Evolutionary conservation across 805 yeast genomes (phyloP).

Genomic region (Ogataea trehaloabstinens): DNA sequence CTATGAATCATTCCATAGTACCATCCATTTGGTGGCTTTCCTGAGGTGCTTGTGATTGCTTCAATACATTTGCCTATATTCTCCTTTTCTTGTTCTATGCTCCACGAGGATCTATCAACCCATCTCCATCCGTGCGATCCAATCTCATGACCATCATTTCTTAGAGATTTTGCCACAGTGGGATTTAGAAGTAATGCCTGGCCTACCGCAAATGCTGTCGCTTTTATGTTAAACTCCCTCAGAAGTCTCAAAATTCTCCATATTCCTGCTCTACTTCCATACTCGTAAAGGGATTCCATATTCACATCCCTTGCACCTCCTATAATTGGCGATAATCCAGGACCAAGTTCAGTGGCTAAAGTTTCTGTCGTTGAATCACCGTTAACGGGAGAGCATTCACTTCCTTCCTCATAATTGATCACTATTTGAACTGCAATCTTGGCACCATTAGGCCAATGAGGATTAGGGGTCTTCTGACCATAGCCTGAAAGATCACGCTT

Average conservation of each 20-base stretch:
- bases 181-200: constrained; percentile 35
- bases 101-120: constrained; percentile 31
- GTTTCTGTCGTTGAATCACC: constrained; percentile 17
- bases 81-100: constrained; percentile 34
- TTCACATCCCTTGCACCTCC: constrained; percentile 17
- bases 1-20: constrained; percentile 31
- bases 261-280: constrained; percentile 19
- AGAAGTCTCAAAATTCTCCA: constrained; percentile 30
- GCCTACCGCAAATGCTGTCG: constrained; percentile 39
- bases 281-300: constrained; percentile 17
- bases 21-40: constrained; percentile 36
- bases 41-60: constrained; percentile 30
- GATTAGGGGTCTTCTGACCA: constrained; percentile 23
- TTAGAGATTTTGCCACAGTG: constrained; percentile 33
- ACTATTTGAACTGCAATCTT: constrained; percentile 26
- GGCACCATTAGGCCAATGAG: constrained; percentile 24
- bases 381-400: constrained; percentile 19
- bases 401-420: constrained; percentile 30
- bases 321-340: constrained; percentile 11
- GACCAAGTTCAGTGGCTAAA: constrained; percentile 17
- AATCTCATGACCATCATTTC: constrained; percentile 37
- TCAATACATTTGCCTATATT: constrained; percentile 29
- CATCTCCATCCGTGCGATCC: constrained; percentile 39
- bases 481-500: constrained; percentile 20
- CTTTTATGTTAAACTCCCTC: constrained; percentile 29